A percentile compares a stretch with the other conserved stretches of the same genome.
Evolutionary conservation across 805 yeast genomes (phyloP).

Genomic region (Kluyveromyces starmeri): DNA sequence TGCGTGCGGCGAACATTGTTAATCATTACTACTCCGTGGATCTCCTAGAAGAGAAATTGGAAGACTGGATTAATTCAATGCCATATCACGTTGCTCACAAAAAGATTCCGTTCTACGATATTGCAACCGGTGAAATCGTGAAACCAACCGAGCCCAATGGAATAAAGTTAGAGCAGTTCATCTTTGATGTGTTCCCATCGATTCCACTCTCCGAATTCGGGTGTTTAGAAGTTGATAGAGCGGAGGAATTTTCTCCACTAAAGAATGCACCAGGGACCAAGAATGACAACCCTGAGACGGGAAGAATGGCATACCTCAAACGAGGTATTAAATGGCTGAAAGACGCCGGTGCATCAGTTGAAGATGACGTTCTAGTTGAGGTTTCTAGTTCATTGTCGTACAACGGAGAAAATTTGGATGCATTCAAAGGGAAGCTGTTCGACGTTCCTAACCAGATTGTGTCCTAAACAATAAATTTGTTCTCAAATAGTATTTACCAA

Average conservation of each 20-base stretch:
- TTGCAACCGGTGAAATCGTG: slow-evolving; percentile 35
- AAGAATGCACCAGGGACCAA: slow-evolving; percentile 82
- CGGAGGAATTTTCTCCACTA: slow-evolving; percentile 84
- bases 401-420: slow-evolving; percentile 59
- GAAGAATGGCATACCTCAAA: slow-evolving; percentile 52
- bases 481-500: no score
- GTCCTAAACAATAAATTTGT: not conserved
- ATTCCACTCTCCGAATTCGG: slow-evolving; percentile 70
- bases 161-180: slow-evolving; percentile 90
- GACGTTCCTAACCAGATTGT: slow-evolving; percentile 12
- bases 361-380: slow-evolving; percentile 49
- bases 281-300: slow-evolving; percentile 79
- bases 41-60: slow-evolving; percentile 51
- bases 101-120: slow-evolving; percentile 62
- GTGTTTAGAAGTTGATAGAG: slow-evolving; percentile 81
- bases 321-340: slow-evolving; percentile 70
- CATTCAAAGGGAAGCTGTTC: slow-evolving; percentile 40
- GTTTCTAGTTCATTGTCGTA: slow-evolving; percentile 71
- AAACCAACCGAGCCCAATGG: slow-evolving; percentile 82
- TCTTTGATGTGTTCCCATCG: slow-evolving; percentile 88
- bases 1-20: slow-evolving; percentile 94
- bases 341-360: slow-evolving; percentile 57
- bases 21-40: slow-evolving; percentile 89
- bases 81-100: slow-evolving; percentile 96
- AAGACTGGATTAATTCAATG: slow-evolving; percentile 60